These are phyloP conservation scores for Tuber borchii DNA, from an alignment of 495 filamentous ascomycete species.

Conservation along the genomic window DNA sequence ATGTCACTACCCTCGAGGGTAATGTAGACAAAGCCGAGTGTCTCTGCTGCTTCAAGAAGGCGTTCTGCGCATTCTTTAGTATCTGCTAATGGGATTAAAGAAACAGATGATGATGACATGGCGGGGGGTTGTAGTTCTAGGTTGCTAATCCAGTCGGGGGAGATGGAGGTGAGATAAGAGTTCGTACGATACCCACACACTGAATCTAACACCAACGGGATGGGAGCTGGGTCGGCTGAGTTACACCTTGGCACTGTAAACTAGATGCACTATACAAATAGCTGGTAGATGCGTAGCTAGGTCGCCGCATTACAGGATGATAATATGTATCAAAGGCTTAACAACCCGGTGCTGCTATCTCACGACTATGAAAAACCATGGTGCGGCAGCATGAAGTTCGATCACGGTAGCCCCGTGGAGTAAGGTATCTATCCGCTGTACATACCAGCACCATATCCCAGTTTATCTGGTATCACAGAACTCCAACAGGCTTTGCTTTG, in stretches of 20 bases:
- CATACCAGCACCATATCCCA: not conserved
- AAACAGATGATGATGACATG: conserved; percentile 50
- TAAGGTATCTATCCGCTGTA: not conserved
- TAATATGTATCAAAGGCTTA: not conserved
- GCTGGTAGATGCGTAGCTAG: not conserved
- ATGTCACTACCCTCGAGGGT: conserved; percentile 65
- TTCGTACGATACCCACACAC: too few relatives aligned
- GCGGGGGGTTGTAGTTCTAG: not conserved
- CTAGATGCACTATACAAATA: not conserved
- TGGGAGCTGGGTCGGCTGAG: not conserved
- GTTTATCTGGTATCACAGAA: not conserved
- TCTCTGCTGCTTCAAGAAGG: conserved; percentile 70
- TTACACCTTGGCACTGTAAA: not conserved
- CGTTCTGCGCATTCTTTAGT: conserved; percentile 56
- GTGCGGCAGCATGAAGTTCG: not conserved
- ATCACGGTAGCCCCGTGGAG: not conserved
- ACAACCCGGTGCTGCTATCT: not conserved
- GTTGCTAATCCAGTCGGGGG: not conserved
- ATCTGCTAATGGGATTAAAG: conserved; percentile 71
- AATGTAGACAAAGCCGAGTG: conserved; percentile 85
- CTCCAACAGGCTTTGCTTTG: not conserved
- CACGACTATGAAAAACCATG: not conserved
- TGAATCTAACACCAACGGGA: not conserved
- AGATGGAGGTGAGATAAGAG: not conserved
- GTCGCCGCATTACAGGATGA: not conserved